These are phyloP conservation scores for Neolentinus lepideus DNA, from an alignment of 1,284 basidiomycete genomes.

Conservation along the genomic window DNA sequence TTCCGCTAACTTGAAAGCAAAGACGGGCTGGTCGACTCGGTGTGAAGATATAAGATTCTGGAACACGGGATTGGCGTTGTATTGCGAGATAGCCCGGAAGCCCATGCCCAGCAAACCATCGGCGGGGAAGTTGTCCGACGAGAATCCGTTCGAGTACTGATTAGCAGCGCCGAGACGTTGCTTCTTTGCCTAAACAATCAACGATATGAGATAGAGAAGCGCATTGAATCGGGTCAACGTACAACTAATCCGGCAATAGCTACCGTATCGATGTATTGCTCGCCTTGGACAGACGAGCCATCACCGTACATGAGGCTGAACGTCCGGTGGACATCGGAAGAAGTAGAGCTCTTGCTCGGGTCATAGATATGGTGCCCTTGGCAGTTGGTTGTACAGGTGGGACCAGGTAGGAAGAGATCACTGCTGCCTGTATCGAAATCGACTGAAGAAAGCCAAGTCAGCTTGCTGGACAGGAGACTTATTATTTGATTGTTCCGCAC, in stretches of 20 bases:
- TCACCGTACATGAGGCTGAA: constrained; percentile 22
- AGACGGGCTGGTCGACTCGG: constrained; percentile 19
- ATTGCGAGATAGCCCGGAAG: constrained; percentile 17
- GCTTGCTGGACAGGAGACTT: not conserved
- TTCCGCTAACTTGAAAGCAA: constrained; percentile 29
- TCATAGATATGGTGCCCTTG: constrained; percentile 25
- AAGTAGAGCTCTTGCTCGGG: constrained; percentile 22
- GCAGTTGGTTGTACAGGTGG: constrained; percentile 20
- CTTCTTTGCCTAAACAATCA: constrained; percentile 14
- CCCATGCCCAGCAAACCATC: constrained; percentile 34
- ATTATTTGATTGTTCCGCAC: not conserved
- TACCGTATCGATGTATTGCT: constrained; percentile 26
- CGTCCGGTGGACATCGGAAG: constrained; percentile 13
- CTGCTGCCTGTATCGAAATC: constrained; percentile 29
- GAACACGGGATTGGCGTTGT: constrained; percentile 15
- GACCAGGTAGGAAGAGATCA: constrained; percentile 19
- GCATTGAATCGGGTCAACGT: not conserved
- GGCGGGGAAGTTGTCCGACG: constrained; percentile 25
- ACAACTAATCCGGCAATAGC: constrained; percentile 12
- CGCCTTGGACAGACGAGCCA: constrained; percentile 25
- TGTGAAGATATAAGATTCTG: constrained; percentile 17
- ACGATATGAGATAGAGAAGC: not conserved
- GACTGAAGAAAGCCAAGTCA: constrained; percentile 11
- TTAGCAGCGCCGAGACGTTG: constrained; percentile 36
- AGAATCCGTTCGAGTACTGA: constrained; percentile 35